Evolutionary conservation across 257 asterid species (phyloP).

Genomic region (Fraxinus anomala): DNA sequence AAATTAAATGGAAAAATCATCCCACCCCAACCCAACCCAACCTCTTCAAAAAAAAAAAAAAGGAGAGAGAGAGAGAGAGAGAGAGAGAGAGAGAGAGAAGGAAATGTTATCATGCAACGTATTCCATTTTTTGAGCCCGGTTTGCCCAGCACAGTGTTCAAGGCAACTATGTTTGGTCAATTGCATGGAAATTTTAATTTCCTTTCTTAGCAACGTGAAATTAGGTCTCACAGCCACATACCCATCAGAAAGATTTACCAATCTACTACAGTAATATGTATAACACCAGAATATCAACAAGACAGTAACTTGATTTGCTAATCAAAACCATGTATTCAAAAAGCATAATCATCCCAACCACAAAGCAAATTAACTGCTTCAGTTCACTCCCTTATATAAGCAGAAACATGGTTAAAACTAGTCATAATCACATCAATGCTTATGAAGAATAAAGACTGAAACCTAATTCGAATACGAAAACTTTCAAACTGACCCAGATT

Average conservation of each 20-base stretch:
- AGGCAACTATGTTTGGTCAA: too few species aligned
- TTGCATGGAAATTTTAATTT: too few species aligned
- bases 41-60: too few species aligned
- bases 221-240: too few species aligned
- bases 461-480: not conserved
- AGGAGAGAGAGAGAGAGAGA: too few species aligned
- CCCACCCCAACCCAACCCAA: not conserved
- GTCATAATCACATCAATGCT: not conserved
- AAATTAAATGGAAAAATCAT: not conserved
- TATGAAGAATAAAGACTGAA: not conserved
- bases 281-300: not conserved
- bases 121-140: not conserved
- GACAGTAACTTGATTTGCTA: not conserved
- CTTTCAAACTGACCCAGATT: too few species aligned
- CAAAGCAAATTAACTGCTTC: not conserved
- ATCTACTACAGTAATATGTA: not conserved
- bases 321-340: not conserved
- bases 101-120: not conserved
- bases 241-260: not conserved
- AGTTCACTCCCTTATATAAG: not conserved
- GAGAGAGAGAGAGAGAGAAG: too few species aligned
- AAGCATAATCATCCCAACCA: not conserved
- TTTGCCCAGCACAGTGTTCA: too few species aligned
- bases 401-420: not conserved
- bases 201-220: too few species aligned